Percentiles rank a stretch among this genome's conserved stretches.
Conservation (phyloP, 2,329 filamentous ascomycete genomes). For the Stachybotrys chlorohalonatus region DNA sequence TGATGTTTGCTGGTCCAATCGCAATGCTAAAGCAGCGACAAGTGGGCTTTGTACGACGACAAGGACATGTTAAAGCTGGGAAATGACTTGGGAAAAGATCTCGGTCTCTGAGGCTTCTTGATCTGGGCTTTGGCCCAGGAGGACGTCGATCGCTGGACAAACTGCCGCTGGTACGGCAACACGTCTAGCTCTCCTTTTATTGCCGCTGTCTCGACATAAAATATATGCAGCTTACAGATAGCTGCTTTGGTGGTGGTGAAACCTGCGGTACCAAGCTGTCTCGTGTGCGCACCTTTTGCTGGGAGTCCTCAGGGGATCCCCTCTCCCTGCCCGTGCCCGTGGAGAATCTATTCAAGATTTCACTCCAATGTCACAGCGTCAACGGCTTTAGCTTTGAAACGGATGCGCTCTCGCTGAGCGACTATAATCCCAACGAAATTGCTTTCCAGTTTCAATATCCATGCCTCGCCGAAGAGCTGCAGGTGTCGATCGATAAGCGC, state of each 20-base stretch:
- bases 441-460: constrained; percentile 25
- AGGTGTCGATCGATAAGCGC: constrained; percentile 25
- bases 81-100: constrained; percentile 16
- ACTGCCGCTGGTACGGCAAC: constrained; percentile 26
- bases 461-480: constrained; percentile 19
- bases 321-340: constrained; percentile 26
- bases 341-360: constrained; percentile 19
- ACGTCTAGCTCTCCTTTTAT: constrained; percentile 22
- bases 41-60: constrained; percentile 28
- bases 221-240: constrained; percentile 16
- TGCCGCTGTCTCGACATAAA: constrained; percentile 17
- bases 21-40: constrained; percentile 13
- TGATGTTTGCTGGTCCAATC: constrained; percentile 10
- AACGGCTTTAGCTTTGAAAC: constrained; percentile 19
- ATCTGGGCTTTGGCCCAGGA: constrained; percentile 22
- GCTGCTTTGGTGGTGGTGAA: constrained; percentile 2
- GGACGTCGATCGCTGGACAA: constrained; percentile 16
- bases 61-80: constrained; percentile 7
- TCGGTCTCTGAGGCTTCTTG: constrained; percentile 20
- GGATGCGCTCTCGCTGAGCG: constrained; percentile 15
- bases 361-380: constrained; percentile 10
- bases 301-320: constrained; percentile 15
- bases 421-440: constrained; percentile 16
- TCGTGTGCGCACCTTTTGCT: constrained; percentile 21
- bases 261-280: constrained; percentile 11